Base-by-base conservation (phyloP, 2,329 filamentous ascomycete genomes). In the Ilyonectria sp. region DNA sequence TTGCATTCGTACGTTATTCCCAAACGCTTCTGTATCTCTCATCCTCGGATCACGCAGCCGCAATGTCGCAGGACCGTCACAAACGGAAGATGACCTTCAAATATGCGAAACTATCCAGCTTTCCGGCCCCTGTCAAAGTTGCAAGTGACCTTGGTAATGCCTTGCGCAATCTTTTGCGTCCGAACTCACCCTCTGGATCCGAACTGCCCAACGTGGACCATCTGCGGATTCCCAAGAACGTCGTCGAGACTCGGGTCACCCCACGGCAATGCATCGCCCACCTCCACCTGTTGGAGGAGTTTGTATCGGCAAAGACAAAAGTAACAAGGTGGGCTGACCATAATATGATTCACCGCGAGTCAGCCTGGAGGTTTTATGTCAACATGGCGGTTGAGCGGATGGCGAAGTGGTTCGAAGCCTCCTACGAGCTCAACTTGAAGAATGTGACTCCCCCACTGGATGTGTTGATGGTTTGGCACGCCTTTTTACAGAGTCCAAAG, bases 331-430 rank as follows among this genome's bases (percentile, higher is more conserved):
- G 72, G 68, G 66, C 69, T 4, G 23, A 47, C 5, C 40, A 29
- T 19, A 40, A 65, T 5, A 9, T 13, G 13, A 31, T 64, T 2
- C 10, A 59, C 5, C 44, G 65, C 11, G 40, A 55, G 11, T 44
- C 46, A 31, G 67, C 68, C 17, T 75, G 71, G 71, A 66, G 13
- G 3, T 71, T 67, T 35, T 75, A 71, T 49, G 61, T 74, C 54
- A 73, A 74, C 40, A 62, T 64, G 44, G 64, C 58, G 8, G 58
- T 65, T 17, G 23, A 59, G 11, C 56, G 72, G 13, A 50, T 69
- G 10, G 15, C 57, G 2, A 21, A 49, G 33, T 75, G 73, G 66
- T 52, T 69, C 23, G 55, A 65, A 23, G 52, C 50, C 2, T 65
- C 69, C 1, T 52, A 52, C 5, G 29, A 47, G 8, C 17, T 46